Evolutionary conservation across 1,284 basidiomycete species (phyloP).

Genomic region (Omphalotus olearius): DNA sequence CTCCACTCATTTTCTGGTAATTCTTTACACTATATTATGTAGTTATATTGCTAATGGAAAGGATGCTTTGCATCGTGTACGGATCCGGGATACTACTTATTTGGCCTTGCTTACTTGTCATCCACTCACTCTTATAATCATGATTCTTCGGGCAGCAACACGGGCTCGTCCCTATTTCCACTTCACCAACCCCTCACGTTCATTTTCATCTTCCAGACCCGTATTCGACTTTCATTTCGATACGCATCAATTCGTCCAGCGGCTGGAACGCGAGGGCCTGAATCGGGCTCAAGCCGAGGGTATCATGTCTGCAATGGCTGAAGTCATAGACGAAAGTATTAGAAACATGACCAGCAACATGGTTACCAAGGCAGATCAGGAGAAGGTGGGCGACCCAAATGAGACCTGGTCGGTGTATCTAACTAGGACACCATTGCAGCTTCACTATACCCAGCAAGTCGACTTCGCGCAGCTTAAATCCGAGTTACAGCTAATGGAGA

Average conservation of each 20-base stretch:
- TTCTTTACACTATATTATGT: not conserved
- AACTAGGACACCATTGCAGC: constrained; percentile 36
- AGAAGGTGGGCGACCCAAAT: constrained; percentile 61
- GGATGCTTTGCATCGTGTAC: not conserved
- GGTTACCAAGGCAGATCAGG: constrained; percentile 92
- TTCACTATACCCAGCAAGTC: constrained; percentile 94
- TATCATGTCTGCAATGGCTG: constrained; percentile 91
- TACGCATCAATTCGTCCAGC: constrained; percentile 90
- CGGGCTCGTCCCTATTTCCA: not conserved
- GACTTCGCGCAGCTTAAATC: constrained; percentile 98
- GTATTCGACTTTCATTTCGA: constrained; percentile 77
- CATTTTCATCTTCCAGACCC: constrained; percentile 17
- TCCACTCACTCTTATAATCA: not conserved
- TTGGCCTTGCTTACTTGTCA: not conserved
- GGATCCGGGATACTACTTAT: not conserved
- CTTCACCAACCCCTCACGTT: not conserved
- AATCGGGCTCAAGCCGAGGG: constrained; percentile 89
- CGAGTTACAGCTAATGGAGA: constrained; percentile 93
- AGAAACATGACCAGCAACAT: constrained; percentile 91
- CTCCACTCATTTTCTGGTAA: not conserved
- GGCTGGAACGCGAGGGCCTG: constrained; percentile 83
- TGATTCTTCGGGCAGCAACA: constrained; percentile 1
- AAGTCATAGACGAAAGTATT: constrained; percentile 93
- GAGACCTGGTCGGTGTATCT: no score
- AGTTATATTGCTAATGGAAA: no score